A percentile compares a stretch with the other conserved stretches of the same genome.
Conservation (phyloP, 2,329 filamentous ascomycete species). For the Aphanocladium album region DNA sequence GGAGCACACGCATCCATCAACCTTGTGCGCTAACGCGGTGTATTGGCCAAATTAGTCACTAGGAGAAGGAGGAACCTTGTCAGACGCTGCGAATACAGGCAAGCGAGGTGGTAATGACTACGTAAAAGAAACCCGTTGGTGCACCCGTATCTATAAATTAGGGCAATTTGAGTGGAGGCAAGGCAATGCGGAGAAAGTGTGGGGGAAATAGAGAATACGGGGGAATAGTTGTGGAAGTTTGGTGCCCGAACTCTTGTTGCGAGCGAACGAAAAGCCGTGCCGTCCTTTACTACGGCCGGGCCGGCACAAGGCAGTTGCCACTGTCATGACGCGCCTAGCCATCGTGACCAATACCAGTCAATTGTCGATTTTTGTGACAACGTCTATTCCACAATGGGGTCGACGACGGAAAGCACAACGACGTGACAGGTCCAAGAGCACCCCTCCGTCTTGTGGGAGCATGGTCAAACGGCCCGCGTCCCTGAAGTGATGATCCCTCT, state of each 20-base stretch:
- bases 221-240: neutral
- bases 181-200: constrained; percentile 2
- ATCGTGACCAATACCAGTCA: neutral
- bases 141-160: neutral
- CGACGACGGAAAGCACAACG: neutral
- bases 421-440: neutral
- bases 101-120: neutral
- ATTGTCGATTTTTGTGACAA: neutral
- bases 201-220: neutral
- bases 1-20: neutral
- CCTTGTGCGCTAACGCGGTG: neutral
- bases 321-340: neutral
- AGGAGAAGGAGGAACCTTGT: neutral
- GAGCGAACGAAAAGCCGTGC: neutral
- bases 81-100: neutral
- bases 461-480: neutral
- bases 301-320: neutral
- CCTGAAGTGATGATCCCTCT: neutral
- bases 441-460: neutral
- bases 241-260: too few species aligned
- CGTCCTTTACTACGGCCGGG: neutral
- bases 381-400: neutral
- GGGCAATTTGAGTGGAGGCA: neutral
- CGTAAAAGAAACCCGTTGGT: constrained; percentile 2
- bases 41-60: neutral